These are phyloP conservation scores for Austroboletus eburneus DNA, from an alignment of 768 basidiomycete genomes.

Conservation along the genomic window DNA sequence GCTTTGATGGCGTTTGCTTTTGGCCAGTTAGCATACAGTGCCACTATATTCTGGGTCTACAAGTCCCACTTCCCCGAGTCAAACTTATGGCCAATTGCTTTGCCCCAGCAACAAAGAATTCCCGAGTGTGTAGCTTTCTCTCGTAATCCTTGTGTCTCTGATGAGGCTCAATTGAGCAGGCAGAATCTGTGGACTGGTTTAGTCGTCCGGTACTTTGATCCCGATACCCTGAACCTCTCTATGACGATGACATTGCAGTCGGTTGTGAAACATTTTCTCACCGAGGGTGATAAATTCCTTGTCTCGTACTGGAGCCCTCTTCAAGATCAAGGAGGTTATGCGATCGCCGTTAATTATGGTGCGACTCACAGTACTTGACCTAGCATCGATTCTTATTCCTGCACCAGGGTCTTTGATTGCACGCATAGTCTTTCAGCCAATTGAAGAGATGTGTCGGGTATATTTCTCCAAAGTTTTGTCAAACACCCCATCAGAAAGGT, in stretches of 20 bases:
- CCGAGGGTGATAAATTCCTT: slow-evolving; percentile 91
- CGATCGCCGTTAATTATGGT: slow-evolving; percentile 96
- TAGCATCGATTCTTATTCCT: slow-evolving; percentile 1
- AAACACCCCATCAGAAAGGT: slow-evolving; percentile 13
- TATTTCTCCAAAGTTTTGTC: slow-evolving; percentile 74
- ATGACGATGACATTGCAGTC: slow-evolving; percentile 86
- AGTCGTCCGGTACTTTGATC: slow-evolving; percentile 38
- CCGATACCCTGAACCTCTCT: slow-evolving; percentile 55
- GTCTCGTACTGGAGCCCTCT: slow-evolving; percentile 81
- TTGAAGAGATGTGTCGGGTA: slow-evolving; percentile 88
- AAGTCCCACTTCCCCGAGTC: slow-evolving; percentile 36
- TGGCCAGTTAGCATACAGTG: slow-evolving; percentile 78
- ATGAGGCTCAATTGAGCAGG: slow-evolving; percentile 3
- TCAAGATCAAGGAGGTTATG: slow-evolving; percentile 91
- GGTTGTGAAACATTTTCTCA: slow-evolving; percentile 89
- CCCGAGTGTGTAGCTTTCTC: slow-evolving; percentile 15
- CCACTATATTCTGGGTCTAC: slow-evolving; percentile 55
- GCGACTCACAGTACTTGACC: slow-evolving; percentile 15
- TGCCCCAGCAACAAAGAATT: slow-evolving; percentile 15
- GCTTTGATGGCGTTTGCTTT: slow-evolving; percentile 80
- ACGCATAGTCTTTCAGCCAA: slow-evolving; percentile 89
- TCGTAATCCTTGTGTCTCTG: background rate
- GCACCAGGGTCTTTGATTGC: slow-evolving; percentile 82
- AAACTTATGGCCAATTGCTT: slow-evolving; percentile 31
- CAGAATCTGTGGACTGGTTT: slow-evolving; percentile 2